Percentiles rank a stretch among this genome's conserved stretches.
Conservation (phyloP, 306 rosid genomes). For the Inga laurina region DNA sequence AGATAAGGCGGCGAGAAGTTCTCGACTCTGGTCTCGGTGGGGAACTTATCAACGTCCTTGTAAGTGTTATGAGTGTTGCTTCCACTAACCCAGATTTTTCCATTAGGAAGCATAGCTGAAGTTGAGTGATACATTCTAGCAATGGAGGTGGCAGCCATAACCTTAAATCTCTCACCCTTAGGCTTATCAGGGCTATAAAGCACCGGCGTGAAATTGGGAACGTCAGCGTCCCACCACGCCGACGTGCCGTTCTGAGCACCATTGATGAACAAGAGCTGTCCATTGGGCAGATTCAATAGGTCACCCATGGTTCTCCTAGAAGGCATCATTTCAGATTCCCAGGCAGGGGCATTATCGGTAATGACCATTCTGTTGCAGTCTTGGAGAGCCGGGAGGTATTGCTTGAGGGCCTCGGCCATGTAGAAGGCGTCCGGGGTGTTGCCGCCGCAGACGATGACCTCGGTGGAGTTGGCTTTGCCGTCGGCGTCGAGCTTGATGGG, state of each 20-base stretch:
- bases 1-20: conserved; percentile 78
- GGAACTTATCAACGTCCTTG: conserved; percentile 41
- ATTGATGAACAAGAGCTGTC: conserved; percentile 69
- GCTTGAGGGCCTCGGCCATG: conserved; percentile 35
- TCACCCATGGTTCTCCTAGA: conserved; percentile 79
- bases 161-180: conserved; percentile 42
- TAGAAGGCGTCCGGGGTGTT: conserved; percentile 50
- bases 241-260: conserved; percentile 76
- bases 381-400: conserved; percentile 45
- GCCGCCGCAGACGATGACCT: conserved; percentile 86
- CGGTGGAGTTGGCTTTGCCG: conserved; percentile 32
- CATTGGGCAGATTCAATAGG: conserved; percentile 62
- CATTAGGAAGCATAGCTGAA: conserved; percentile 69
- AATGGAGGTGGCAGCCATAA: conserved; percentile 28
- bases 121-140: conserved; percentile 90
- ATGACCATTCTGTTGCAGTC: conserved; percentile 64
- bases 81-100: conserved; percentile 71
- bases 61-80: conserved; percentile 82
- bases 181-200: conserved; percentile 51
- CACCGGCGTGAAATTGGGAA: conserved; percentile 56
- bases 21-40: conserved; percentile 77
- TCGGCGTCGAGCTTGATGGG: conserved; percentile 50
- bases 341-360: conserved; percentile 46
- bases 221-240: conserved; percentile 78
- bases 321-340: conserved; percentile 76